Evolutionary conservation across 345 rosid genomes (phyloP), one percentile per base, ranked within the genome.

Genomic region (Gossypium rotundifolium): DNA sequence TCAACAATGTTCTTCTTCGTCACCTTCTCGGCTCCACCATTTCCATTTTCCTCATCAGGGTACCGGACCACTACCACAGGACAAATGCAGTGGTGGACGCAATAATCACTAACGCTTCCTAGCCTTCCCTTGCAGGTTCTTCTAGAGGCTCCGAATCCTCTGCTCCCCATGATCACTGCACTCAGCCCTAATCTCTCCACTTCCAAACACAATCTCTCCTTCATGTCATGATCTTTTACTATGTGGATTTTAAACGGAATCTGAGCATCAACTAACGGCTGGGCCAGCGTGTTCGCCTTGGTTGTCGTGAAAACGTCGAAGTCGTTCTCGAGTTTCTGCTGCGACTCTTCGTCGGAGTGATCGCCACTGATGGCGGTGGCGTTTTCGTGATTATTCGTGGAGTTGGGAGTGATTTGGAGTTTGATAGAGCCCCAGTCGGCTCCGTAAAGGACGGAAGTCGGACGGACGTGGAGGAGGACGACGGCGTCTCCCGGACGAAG

Each of bases 161-260:
- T 78, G 81, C 98, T 90, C 27, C 98, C 98, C 92, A 92, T 90
- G 51, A 94, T 83, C 76, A 92, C 87, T 14, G 97, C 89, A 63
- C 93, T 83, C n/a, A 94, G 79, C 55, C 90, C 88, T 45, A 92
- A 78, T 80, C 98, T 83, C 85, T 94, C 97, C 74, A 90, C 91
- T 85, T 92, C 98, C 81, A 92, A 79, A 62, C 97, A 94, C 42
- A 94, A 75, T 75, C 98, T 80, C 80, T 94, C 97, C 84, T 91
- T 92, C 96, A 94, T 81, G 74, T 92, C 98, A 48, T 82, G 90
- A 72, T 94, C 98, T 84, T 88, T 92, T 74, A 94, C 97, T 60
- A 92, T 83, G 77, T 88, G 93, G 80, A 88, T 84, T 84, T 86
- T 91, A 78, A 83, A 87, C 27, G 96, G 91, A 27, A 92, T 80